Percentiles rank a stretch among this genome's conserved stretches.
Conservation (phyloP, 768 basidiomycete species). For the Boletus subcaerulescens region DNA sequence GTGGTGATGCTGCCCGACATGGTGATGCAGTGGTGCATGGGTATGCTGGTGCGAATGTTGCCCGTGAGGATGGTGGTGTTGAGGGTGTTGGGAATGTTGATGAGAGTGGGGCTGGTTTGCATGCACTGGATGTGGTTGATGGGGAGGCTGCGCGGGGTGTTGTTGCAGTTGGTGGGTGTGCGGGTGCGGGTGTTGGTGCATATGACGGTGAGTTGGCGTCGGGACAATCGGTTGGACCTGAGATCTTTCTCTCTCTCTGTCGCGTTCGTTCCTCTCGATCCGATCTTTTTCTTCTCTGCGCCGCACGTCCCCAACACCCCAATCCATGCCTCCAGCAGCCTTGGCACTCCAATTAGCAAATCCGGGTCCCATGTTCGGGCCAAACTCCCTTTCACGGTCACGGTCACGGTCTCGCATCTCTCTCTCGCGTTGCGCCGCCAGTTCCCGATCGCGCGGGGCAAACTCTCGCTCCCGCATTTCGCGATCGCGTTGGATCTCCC, state of each 20-base stretch:
- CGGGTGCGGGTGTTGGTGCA: constrained; percentile 33
- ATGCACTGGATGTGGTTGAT: constrained; percentile 27
- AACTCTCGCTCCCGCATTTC: constrained; percentile 25
- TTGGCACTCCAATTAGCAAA: constrained; percentile 35
- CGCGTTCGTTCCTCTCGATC: constrained; percentile 22
- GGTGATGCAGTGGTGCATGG: constrained; percentile 42
- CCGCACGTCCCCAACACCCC: constrained; percentile 33
- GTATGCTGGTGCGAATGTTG: constrained; percentile 34
- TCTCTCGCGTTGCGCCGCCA: constrained; percentile 19
- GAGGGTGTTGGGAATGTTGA: constrained; percentile 34
- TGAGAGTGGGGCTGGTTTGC: constrained; percentile 30
- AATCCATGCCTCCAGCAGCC: constrained; percentile 27
- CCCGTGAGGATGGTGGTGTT: constrained; percentile 21
- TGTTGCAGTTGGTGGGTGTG: constrained; percentile 36
- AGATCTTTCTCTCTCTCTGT: constrained; percentile 31
- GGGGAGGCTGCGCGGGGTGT: constrained; percentile 13
- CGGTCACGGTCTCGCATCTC: constrained; percentile 25
- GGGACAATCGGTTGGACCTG: constrained; percentile 24
- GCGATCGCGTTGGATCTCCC: constrained; percentile 29
- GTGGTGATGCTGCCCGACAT: constrained; percentile 53
- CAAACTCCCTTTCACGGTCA: constrained; percentile 24
- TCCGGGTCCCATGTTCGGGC: constrained; percentile 20
- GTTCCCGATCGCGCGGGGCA: constrained; percentile 21
- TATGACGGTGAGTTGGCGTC: constrained; percentile 28
- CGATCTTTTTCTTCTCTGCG: constrained; percentile 37